A percentile compares a stretch with the other conserved stretches of the same genome.
These are phyloP conservation scores for Aspergillus piperis DNA, from an alignment of 2,329 filamentous ascomycete genomes.

Conservation along the genomic window DNA sequence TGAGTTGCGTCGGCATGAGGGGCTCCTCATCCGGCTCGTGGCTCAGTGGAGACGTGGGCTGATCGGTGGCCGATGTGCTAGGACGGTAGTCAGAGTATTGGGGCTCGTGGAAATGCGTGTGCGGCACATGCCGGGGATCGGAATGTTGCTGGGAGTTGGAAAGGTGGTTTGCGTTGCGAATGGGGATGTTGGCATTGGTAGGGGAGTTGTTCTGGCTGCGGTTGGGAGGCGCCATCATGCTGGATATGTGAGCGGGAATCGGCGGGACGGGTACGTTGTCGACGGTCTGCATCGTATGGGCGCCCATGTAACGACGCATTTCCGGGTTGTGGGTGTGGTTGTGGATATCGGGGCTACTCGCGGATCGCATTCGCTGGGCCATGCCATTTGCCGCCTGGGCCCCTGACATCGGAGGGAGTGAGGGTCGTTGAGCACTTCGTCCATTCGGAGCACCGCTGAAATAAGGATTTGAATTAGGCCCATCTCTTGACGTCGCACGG, in stretches of 20 bases:
- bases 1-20: conserved; percentile 72
- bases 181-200: conserved; percentile 63
- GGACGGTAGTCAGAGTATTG: conserved; percentile 39
- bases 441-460: conserved; percentile 64
- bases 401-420: conserved; percentile 69
- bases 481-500: conserved; percentile 76
- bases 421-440: conserved; percentile 65
- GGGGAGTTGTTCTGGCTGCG: conserved; percentile 84
- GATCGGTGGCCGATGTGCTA: conserved; percentile 31
- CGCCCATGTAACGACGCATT: conserved; percentile 53
- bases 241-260: conserved; percentile 70
- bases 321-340: conserved; percentile 64
- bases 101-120: conserved; percentile 43
- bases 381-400: conserved; percentile 54
- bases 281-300: conserved; percentile 55
- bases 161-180: conserved; percentile 65
- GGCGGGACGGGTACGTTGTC: conserved; percentile 71
- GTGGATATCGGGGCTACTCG: conserved; percentile 94
- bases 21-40: conserved; percentile 43
- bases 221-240: conserved; percentile 62
- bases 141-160: conserved; percentile 63
- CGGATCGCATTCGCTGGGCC: conserved; percentile 77
- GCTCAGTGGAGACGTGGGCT: conserved; percentile 36
- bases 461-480: conserved; percentile 65
- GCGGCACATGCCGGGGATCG: conserved; percentile 51